phyloP scores from a whole-genome alignment of 331 rosid genomes.

The Telfairia occidentalis region DNA sequence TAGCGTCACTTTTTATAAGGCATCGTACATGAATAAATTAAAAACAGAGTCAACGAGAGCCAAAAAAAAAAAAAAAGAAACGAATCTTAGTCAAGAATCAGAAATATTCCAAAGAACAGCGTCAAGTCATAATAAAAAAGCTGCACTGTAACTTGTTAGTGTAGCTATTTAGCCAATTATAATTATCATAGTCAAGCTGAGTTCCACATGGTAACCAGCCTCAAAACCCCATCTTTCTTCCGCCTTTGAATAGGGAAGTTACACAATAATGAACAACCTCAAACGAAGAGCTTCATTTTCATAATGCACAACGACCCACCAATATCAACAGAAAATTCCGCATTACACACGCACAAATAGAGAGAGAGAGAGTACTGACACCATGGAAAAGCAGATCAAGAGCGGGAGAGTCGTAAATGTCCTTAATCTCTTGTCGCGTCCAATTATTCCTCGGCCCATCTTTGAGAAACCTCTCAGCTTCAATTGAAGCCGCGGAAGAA shows the following conservation, averaged over 20 bases:
- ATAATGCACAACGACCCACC: background rate
- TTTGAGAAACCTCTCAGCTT: constrained; percentile 52
- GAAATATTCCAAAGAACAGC: background rate
- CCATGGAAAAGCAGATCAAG: constrained; percentile 98
- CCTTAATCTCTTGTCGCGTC: constrained; percentile 53
- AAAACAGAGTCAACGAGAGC: background rate
- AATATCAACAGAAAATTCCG: background rate
- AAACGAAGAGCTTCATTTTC: background rate
- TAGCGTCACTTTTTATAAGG: background rate
- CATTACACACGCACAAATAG: background rate
- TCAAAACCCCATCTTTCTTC: too few species aligned
- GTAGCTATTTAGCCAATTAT: background rate
- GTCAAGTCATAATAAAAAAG: background rate
- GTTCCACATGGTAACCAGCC: too few species aligned
- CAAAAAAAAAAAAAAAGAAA: too few species aligned
- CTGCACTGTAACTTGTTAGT: background rate
- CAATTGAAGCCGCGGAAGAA: constrained; percentile 61
- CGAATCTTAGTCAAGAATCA: background rate
- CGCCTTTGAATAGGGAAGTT: too few species aligned
- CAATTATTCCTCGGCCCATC: constrained; percentile 74
- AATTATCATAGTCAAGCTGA: background rate
- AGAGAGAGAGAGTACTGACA: constrained; percentile 26
- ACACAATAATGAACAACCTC: background rate
- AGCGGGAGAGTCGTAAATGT: constrained; percentile 62
- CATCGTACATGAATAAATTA: background rate